Conservation (phyloP, 495 filamentous ascomycete species). For the Darksidea phi region DNA sequence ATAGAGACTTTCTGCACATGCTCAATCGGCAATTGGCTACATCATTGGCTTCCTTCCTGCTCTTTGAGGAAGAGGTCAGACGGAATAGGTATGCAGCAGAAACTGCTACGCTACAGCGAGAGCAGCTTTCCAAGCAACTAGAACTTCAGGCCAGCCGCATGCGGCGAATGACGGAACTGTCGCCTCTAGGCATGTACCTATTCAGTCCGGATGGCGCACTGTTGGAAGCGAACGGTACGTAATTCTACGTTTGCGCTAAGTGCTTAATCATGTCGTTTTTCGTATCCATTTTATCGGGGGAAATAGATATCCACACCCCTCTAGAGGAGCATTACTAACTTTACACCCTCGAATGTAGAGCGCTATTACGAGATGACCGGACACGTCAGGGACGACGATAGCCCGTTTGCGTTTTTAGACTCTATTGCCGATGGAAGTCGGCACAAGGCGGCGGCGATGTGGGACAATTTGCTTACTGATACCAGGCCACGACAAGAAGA, state of each 20-base stretch:
- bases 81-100: constrained; percentile 19
- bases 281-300: too few species aligned
- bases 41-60: constrained; percentile 30
- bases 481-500: constrained; percentile 26
- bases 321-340: too few species aligned
- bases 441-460: constrained; percentile 18
- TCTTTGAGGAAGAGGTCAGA: constrained; percentile 34
- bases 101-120: constrained; percentile 20
- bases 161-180: constrained; percentile 28
- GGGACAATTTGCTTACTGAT: constrained; percentile 27
- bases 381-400: constrained; percentile 33
- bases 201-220: constrained; percentile 24
- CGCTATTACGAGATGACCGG: constrained; percentile 41
- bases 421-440: constrained; percentile 24
- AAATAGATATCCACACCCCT: too few species aligned
- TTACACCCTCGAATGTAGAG: not conserved
- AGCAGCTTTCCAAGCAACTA: constrained; percentile 22
- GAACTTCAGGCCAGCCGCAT: constrained; percentile 27
- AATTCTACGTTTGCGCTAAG: too few species aligned
- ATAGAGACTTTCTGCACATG: constrained; percentile 28
- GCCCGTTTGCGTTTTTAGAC: constrained; percentile 3
- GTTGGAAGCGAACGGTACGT: constrained; percentile 17
- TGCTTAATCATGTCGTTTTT: too few species aligned
- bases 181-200: constrained; percentile 29
- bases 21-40: constrained; percentile 32